These are phyloP conservation scores for Yamadazyma phyllophila DNA, from an alignment of 805 yeast genomes.

Conservation along the genomic window DNA sequence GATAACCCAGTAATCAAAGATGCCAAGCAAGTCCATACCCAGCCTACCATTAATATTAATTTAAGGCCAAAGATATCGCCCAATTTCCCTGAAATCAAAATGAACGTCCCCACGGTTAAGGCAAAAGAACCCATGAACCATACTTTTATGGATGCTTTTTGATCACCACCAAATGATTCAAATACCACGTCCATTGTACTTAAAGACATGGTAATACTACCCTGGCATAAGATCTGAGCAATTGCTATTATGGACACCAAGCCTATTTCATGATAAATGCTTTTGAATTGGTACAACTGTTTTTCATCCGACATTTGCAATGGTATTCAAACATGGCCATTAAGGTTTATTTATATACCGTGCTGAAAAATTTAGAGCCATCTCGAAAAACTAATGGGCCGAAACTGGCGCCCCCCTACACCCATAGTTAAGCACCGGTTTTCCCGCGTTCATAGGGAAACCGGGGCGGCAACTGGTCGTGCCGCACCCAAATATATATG, in stretches of 20 bases:
- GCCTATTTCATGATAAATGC: conserved; percentile 23
- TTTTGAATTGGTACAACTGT: conserved; percentile 14
- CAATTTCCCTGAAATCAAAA: conserved; percentile 62
- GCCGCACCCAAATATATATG: neutral
- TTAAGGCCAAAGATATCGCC: conserved; percentile 74
- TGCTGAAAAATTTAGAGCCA: neutral
- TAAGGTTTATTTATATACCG: neutral
- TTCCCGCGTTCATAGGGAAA: neutral
- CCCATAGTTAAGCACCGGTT: conserved; percentile 7
- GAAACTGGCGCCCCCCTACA: conserved; percentile 9
- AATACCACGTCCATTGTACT: conserved; percentile 37
- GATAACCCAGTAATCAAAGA: conserved; percentile 59
- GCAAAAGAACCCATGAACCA: conserved; percentile 78
- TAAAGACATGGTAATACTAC: conserved; percentile 36
- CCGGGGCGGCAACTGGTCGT: neutral
- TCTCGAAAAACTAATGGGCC: conserved; percentile 3
- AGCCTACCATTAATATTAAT: conserved; percentile 52
- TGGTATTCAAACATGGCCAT: neutral
- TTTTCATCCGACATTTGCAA: conserved; percentile 1
- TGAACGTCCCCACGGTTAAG: conserved; percentile 69
- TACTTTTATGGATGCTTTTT: conserved; percentile 26
- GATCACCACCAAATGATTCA: conserved; percentile 19
- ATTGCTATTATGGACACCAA: conserved; percentile 23
- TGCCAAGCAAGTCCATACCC: conserved; percentile 56
- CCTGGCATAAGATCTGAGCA: conserved; percentile 39